These are phyloP conservation scores for Dendrobium huoshanense DNA, from an alignment of 106 monocot genomes.

Conservation along the genomic window DNA sequence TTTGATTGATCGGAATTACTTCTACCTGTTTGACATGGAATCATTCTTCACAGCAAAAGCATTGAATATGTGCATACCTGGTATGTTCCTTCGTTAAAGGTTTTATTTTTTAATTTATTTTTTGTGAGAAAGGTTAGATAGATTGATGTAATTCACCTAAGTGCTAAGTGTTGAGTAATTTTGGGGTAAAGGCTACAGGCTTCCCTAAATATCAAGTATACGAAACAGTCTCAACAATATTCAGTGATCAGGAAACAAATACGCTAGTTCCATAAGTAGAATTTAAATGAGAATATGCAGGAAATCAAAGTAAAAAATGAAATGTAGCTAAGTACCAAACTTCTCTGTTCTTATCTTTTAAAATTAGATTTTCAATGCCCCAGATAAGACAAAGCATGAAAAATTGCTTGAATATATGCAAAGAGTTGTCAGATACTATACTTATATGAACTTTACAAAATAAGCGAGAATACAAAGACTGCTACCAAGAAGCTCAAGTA, in stretches of 20 bases:
- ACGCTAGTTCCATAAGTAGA: too few species aligned
- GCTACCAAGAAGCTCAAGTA: not conserved
- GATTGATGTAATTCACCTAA: not conserved
- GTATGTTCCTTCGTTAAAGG: slow-evolving; percentile 17
- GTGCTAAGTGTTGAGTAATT: not conserved
- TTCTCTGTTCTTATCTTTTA: not conserved
- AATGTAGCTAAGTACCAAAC: not conserved
- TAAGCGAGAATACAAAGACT: not conserved
- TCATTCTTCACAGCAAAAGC: slow-evolving; percentile 99
- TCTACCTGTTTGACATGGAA: slow-evolving; percentile 98
- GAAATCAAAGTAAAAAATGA: not conserved
- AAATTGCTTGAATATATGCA: not conserved
- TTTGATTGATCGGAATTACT: slow-evolving; percentile 89
- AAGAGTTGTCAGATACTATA: not conserved
- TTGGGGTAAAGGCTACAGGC: not conserved
- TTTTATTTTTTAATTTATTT: not conserved
- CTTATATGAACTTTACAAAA: too few species aligned
- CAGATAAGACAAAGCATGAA: not conserved
- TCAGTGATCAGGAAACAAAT: too few species aligned
- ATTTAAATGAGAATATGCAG: too few species aligned
- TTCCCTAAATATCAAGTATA: not conserved
- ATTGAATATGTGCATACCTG: slow-evolving; percentile 98
- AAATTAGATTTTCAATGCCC: not conserved
- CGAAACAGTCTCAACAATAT: too few species aligned
- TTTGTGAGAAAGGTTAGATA: not conserved